Conservation (phyloP, 1,139 yeast genomes). For the Zygoascus sp. region DNA sequence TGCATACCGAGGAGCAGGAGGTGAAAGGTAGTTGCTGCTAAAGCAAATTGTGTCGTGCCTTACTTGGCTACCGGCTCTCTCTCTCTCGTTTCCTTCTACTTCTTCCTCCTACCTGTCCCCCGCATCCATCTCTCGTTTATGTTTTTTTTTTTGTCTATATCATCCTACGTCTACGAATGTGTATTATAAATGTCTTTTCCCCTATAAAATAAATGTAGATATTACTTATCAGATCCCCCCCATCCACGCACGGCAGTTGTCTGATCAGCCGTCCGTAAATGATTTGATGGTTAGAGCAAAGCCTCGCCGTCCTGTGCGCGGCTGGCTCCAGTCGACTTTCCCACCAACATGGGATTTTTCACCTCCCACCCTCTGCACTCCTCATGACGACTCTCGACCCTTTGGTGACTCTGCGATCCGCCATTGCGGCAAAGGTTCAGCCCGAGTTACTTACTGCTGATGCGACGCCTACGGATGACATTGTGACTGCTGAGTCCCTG, state of each 20-base stretch:
- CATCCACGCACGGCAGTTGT: too few species aligned
- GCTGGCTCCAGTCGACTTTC: not conserved
- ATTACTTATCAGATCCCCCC: too few species aligned
- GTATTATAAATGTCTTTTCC: not conserved
- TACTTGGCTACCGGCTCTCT: not conserved
- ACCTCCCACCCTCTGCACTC: not conserved
- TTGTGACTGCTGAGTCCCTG: constrained; percentile 23
- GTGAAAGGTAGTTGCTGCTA: constrained; percentile 27
- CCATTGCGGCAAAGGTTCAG: constrained; percentile 24
- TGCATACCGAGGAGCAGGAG: constrained; percentile 33
- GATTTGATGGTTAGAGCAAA: not conserved
- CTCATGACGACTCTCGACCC: constrained; percentile 22
- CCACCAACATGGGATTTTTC: not conserved
- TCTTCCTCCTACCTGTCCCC: too few species aligned
- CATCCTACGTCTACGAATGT: not conserved
- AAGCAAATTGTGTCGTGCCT: not conserved
- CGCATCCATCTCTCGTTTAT: not conserved
- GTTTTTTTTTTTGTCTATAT: not conserved
- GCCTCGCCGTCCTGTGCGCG: not conserved
- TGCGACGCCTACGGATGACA: constrained; percentile 22
- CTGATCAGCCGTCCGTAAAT: not conserved
- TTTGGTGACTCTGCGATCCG: constrained; percentile 27
- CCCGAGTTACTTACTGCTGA: constrained; percentile 20
- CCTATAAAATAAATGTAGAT: too few species aligned
- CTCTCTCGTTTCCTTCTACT: too few species aligned